Conservation (phyloP, 331 rosid genomes). For the Quercus phellos region DNA sequence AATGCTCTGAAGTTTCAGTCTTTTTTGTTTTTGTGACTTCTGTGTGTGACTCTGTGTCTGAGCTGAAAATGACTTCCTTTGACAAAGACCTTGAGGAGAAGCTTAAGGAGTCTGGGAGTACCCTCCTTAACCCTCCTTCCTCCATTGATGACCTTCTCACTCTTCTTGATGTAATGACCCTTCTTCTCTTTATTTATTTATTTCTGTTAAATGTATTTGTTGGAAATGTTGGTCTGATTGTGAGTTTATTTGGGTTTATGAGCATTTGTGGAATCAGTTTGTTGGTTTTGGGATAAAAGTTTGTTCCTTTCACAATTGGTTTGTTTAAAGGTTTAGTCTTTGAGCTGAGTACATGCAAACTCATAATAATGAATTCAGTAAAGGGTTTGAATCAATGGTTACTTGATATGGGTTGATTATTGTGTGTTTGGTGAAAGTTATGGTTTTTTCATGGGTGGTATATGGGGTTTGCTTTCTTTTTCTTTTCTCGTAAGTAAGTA, state of each 20-base stretch:
- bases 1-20: conserved; percentile 7
- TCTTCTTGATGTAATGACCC: conserved; percentile 47
- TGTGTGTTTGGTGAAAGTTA: conserved; percentile 11
- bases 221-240: background rate
- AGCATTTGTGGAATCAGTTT: background rate
- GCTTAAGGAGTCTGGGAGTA: conserved; percentile 39
- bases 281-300: background rate
- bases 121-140: conserved; percentile 32
- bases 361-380: background rate
- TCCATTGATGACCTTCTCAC: conserved; percentile 42
- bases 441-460: conserved; percentile 6
- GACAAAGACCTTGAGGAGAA: conserved; percentile 21
- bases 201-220: conserved; percentile 4
- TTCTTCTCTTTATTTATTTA: background rate
- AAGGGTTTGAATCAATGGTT: conserved; percentile 5
- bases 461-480: background rate
- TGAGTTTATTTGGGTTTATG: background rate
- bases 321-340: background rate
- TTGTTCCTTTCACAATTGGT: background rate
- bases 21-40: background rate
- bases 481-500: background rate
- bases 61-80: conserved; percentile 35
- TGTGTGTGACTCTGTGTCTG: background rate
- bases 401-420: conserved; percentile 19
- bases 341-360: background rate